Conservation (phyloP, 1,139 yeast species). For the Taphrina communis region DNA sequence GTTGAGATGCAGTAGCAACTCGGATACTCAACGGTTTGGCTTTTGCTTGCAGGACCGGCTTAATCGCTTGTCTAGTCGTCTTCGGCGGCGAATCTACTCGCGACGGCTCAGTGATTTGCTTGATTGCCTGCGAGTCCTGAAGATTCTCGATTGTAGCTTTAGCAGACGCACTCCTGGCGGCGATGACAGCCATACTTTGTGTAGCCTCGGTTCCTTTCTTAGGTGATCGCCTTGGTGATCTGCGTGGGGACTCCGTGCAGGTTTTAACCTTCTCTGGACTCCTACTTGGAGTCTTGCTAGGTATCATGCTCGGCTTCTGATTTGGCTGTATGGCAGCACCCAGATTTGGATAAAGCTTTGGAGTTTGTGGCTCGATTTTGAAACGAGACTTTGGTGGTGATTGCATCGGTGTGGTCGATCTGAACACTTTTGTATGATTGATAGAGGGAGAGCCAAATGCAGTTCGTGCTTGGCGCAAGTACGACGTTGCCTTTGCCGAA, state of each 20-base stretch:
- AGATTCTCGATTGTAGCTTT: background rate
- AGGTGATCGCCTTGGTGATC: slow-evolving; percentile 22
- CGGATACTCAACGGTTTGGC: slow-evolving; percentile 42
- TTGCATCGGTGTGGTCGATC: slow-evolving; percentile 21
- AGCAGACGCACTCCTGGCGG: slow-evolving; percentile 21
- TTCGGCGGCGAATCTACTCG: slow-evolving; percentile 4
- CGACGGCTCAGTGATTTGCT: background rate
- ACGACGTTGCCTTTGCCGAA: slow-evolving; percentile 36
- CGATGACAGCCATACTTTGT: slow-evolving; percentile 27
- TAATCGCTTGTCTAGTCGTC: background rate
- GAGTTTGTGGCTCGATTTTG: slow-evolving; percentile 32
- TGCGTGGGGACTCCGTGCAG: slow-evolving; percentile 5
- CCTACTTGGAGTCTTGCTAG: slow-evolving; percentile 24
- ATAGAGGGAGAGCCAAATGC: slow-evolving; percentile 39
- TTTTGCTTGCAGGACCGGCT: slow-evolving; percentile 4
- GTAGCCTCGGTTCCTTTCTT: slow-evolving; percentile 15
- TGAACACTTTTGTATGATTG: slow-evolving; percentile 26
- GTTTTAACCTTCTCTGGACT: background rate
- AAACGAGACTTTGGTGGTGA: slow-evolving; percentile 16
- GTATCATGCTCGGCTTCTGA: slow-evolving; percentile 25
- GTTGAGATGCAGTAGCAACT: slow-evolving; percentile 43
- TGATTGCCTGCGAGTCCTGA: background rate
- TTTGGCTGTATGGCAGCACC: slow-evolving; percentile 1
- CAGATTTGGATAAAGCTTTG: slow-evolving; percentile 27
- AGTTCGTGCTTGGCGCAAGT: slow-evolving; percentile 35